phyloP scores from a whole-genome alignment of 2,329 filamentous ascomycete genomes.

The Grosmannia clavigera region DNA sequence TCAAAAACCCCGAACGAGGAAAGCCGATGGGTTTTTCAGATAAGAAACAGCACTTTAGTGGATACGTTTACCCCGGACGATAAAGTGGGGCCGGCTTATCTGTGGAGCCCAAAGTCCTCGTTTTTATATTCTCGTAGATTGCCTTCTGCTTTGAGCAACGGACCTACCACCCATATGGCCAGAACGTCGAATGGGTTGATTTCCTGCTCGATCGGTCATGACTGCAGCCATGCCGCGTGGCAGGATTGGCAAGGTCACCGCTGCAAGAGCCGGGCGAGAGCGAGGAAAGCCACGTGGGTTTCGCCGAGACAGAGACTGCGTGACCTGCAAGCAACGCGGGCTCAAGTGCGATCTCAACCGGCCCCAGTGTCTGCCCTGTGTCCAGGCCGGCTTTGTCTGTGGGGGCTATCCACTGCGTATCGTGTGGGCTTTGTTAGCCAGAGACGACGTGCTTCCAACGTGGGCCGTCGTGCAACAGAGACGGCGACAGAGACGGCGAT shows the following conservation, averaged over 20 bases:
- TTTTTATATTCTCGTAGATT: not conserved
- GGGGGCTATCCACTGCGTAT: conserved; percentile 21
- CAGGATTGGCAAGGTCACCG: not conserved
- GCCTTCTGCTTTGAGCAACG: not conserved
- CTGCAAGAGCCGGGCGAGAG: not conserved
- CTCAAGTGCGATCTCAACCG: conserved; percentile 14
- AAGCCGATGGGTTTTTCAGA: not conserved
- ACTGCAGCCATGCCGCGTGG: not conserved
- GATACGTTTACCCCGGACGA: not conserved
- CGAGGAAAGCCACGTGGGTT: conserved; percentile 9
- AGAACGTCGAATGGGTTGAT: not conserved
- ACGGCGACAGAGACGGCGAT: not conserved
- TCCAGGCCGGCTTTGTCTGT: conserved; percentile 17
- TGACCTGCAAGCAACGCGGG: conserved; percentile 10
- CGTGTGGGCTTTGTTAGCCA: conserved; percentile 20
- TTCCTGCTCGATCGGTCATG: not conserved
- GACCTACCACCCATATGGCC: not conserved
- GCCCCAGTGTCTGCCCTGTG: conserved; percentile 12
- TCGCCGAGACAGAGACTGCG: conserved; percentile 12
- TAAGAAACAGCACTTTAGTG: not conserved
- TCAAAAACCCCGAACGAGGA: not conserved
- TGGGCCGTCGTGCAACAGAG: not conserved
- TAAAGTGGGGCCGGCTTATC: not conserved
- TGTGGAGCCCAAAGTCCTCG: not conserved
- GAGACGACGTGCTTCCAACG: not conserved